Evolutionary conservation across 202 grass and related monocot genomes (phyloP).

Genomic region (Panicum virgatum): DNA sequence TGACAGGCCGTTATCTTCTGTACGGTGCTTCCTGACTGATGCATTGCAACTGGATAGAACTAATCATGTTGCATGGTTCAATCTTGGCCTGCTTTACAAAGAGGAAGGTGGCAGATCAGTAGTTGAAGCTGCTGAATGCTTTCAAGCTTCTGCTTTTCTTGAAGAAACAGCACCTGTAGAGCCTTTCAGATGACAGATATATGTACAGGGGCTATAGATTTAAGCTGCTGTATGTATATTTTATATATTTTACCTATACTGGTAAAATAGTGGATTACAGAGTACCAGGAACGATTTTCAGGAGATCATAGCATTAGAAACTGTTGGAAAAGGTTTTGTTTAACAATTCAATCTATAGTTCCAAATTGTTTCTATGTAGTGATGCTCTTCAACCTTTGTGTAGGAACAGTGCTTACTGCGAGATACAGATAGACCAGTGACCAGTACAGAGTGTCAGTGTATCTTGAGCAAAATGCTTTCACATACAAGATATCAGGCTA

Average conservation of each 20-base stretch:
- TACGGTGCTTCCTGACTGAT: conserved; percentile 73
- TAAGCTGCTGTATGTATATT: conserved; percentile 50
- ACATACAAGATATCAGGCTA: not conserved
- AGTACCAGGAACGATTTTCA: conserved; percentile 26
- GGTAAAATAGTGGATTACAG: conserved; percentile 41
- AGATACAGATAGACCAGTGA: not conserved
- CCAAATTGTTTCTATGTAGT: conserved; percentile 18
- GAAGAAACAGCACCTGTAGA: conserved; percentile 95
- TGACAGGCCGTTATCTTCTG: conserved; percentile 57
- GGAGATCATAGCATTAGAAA: conserved; percentile 33
- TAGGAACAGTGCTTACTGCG: not conserved
- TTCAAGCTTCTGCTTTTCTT: conserved; percentile 88
- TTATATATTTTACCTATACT: conserved; percentile 31
- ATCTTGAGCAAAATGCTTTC: conserved; percentile 32
- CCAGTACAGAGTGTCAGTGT: conserved; percentile 12
- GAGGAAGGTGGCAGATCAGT: conserved; percentile 63
- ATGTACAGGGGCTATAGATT: conserved; percentile 47
- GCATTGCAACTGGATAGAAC: conserved; percentile 85
- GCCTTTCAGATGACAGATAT: conserved; percentile 82
- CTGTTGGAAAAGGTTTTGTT: not conserved
- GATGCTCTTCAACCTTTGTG: conserved; percentile 25
- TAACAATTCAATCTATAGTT: conserved; percentile 40
- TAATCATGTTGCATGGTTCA: conserved; percentile 89
- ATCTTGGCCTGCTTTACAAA: conserved; percentile 86
- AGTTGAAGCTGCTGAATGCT: conserved; percentile 84